phyloP scores from a whole-genome alignment of 2,329 filamentous ascomycete genomes.

The Sporothrix globosa region DNA sequence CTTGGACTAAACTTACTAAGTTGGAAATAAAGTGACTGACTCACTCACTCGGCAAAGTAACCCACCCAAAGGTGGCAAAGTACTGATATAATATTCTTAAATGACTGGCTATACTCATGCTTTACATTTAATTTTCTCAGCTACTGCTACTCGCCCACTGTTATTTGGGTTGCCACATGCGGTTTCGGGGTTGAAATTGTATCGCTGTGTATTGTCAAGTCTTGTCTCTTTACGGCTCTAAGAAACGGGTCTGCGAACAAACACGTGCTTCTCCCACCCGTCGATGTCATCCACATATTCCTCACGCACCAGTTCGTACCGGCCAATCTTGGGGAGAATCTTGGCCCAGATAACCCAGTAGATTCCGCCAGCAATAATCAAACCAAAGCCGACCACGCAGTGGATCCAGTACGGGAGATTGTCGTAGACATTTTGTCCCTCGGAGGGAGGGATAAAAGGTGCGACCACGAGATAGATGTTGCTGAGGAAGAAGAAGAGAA shows the following conservation, averaged over 20 bases:
- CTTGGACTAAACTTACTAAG: too few species aligned
- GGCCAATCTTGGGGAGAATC: constrained; percentile 55
- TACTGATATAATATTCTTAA: too few species aligned
- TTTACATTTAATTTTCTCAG: too few species aligned
- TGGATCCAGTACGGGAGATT: constrained; percentile 61
- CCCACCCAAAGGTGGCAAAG: too few species aligned
- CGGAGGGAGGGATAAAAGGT: constrained; percentile 58
- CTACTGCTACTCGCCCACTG: too few species aligned
- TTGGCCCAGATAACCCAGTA: constrained; percentile 62
- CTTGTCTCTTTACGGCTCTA: too few species aligned
- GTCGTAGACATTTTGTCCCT: constrained; percentile 58
- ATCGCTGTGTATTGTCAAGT: too few species aligned
- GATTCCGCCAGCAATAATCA: constrained; percentile 56
- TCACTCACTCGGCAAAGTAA: too few species aligned
- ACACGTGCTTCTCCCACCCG: constrained; percentile 64
- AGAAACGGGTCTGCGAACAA: constrained; percentile 43
- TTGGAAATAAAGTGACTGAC: too few species aligned
- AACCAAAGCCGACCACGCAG: constrained; percentile 60
- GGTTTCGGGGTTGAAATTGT: too few species aligned
- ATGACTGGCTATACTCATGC: too few species aligned
- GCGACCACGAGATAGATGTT: constrained; percentile 65
- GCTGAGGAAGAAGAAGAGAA: constrained; percentile 62
- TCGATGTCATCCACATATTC: constrained; percentile 59
- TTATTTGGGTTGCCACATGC: too few species aligned
- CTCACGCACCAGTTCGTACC: constrained; percentile 61